Percentiles rank a stretch among this genome's conserved stretches.
phyloP scores from a whole-genome alignment of 2,329 filamentous ascomycete genomes.

The Periglandula ipomoeae region DNA sequence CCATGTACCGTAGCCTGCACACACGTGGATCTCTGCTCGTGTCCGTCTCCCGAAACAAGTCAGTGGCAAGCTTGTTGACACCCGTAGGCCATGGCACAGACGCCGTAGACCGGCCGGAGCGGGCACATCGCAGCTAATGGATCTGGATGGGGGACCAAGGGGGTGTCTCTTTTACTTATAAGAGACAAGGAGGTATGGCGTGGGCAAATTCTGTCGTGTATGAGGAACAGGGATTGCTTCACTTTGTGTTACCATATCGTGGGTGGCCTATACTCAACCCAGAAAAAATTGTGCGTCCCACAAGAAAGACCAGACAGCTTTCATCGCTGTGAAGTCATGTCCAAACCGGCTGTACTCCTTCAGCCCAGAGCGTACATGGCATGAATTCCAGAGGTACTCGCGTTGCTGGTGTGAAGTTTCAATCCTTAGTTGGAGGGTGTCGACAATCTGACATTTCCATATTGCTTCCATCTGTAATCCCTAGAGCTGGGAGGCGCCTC shows the following conservation, averaged over 20 bases:
- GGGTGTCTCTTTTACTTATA: neutral
- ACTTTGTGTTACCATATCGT: neutral
- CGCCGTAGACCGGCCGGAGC: neutral
- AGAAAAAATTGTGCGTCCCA: no score
- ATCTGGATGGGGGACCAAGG: neutral
- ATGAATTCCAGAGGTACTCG: no score
- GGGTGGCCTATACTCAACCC: no score
- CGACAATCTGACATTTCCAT: no score
- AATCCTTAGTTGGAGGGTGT: no score
- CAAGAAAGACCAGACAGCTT: neutral
- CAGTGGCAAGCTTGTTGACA: neutral
- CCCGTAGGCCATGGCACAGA: neutral
- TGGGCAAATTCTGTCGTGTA: no score
- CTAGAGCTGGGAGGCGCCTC: neutral
- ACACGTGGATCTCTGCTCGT: constrained; percentile 4
- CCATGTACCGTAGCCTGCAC: neutral
- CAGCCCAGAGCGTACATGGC: neutral
- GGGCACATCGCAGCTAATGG: neutral
- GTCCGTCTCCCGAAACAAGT: constrained; percentile 2
- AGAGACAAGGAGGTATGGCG: neutral
- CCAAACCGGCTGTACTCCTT: no score
- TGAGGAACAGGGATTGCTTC: neutral
- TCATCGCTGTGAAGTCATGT: no score
- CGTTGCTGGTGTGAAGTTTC: no score
- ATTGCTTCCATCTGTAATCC: neutral